These are phyloP conservation scores for Alternaria burnsii DNA, from an alignment of 2,329 filamentous ascomycete genomes.

Conservation along the genomic window DNA sequence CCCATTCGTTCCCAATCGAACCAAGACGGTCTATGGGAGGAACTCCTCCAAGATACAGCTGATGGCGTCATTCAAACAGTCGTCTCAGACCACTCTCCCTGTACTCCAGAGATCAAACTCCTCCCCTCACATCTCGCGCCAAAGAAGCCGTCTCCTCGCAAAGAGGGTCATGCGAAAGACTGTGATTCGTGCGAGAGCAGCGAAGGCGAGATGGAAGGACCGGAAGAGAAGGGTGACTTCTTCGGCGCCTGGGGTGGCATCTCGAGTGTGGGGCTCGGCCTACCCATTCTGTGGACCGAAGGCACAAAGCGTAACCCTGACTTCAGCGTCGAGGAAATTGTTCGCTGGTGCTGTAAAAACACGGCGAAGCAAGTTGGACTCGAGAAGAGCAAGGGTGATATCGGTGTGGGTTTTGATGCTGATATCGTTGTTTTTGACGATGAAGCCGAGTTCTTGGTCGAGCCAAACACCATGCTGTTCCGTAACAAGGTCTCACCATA, in stretches of 20 bases:
- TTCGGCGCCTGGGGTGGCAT: constrained; percentile 97
- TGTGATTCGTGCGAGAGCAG: constrained; percentile 43
- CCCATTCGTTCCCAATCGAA: constrained; percentile 85
- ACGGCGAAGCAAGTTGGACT: constrained; percentile 90
- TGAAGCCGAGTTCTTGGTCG: constrained; percentile 73
- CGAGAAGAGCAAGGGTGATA: constrained; percentile 79
- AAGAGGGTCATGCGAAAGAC: constrained; percentile 46
- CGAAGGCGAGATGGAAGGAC: constrained; percentile 48
- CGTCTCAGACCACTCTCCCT: constrained; percentile 95
- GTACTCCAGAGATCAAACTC: constrained; percentile 92
- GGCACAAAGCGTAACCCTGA: constrained; percentile 66
- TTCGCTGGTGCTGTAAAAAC: constrained; percentile 83
- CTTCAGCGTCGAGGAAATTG: constrained; percentile 76
- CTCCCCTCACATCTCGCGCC: constrained; percentile 75
- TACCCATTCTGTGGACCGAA: constrained; percentile 89
- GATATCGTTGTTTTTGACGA: constrained; percentile 95
- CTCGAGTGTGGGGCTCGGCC: constrained; percentile 88
- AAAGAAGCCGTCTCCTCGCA: constrained; percentile 42
- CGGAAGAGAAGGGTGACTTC: constrained; percentile 76
- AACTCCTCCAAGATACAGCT: constrained; percentile 63
- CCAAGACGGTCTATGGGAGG: constrained; percentile 86
- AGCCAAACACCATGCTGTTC: constrained; percentile 85
- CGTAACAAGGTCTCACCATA: constrained; percentile 92
- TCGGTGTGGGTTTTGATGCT: constrained; percentile 83
- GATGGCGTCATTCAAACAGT: constrained; percentile 89